A percentile compares a stretch with the other conserved stretches of the same genome.
These are phyloP conservation scores for Sisymbrium altissimum DNA, from an alignment of 345 rosid genomes.

Conservation along the genomic window DNA sequence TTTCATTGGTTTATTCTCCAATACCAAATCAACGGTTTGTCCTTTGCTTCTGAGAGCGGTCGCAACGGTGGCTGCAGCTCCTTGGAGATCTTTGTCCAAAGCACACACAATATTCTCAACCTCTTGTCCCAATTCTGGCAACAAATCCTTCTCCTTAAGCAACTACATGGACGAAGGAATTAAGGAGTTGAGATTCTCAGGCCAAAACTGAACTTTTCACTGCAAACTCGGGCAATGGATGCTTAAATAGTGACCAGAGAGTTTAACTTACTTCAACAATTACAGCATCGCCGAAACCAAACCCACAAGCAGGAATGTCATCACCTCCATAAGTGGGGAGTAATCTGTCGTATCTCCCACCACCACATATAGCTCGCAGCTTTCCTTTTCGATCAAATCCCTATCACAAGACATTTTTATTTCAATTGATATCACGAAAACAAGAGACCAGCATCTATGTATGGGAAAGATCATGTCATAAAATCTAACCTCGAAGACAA, in stretches of 20 bases:
- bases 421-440: background rate
- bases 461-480: background rate
- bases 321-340: slow-evolving; percentile 93
- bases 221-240: background rate
- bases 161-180: slow-evolving; percentile 42
- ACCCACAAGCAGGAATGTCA: slow-evolving; percentile 95
- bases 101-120: slow-evolving; percentile 83
- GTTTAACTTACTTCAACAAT: slow-evolving; percentile 68
- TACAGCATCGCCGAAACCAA: slow-evolving; percentile 97
- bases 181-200: background rate
- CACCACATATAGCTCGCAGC: slow-evolving; percentile 92
- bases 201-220: background rate
- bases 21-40: slow-evolving; percentile 73
- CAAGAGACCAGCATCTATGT: background rate
- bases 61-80: slow-evolving; percentile 78
- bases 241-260: background rate
- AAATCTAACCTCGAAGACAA: slow-evolving; percentile 86
- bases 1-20: slow-evolving; percentile 84
- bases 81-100: slow-evolving; percentile 71
- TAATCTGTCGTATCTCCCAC: slow-evolving; percentile 81
- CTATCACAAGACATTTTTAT: slow-evolving; percentile 25
- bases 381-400: slow-evolving; percentile 85
- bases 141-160: slow-evolving; percentile 76
- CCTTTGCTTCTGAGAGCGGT: slow-evolving; percentile 72
- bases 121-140: slow-evolving; percentile 62